Evolutionary conservation across 83 land plant genomes (phyloP), one percentile per base, ranked within the genome.

Genomic region (Isoetes engelmannii): DNA sequence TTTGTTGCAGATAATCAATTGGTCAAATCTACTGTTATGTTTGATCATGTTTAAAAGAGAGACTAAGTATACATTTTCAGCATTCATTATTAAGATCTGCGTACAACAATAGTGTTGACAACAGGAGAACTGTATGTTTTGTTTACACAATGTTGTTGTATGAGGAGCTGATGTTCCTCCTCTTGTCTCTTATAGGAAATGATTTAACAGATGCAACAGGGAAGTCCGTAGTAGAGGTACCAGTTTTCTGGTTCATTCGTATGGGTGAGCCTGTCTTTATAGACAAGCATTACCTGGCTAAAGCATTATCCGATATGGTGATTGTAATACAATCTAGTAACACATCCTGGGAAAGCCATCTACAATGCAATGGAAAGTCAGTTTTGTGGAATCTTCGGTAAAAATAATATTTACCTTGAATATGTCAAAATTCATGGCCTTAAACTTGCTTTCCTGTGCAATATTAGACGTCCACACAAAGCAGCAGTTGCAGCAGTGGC

Each of bases 241-340:
- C 98, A 28, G 82, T 94, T 15, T 94, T 94, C 72, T 94, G 96
- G 98, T 94, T 94, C 64, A 72, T 94, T 45, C 86, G 95, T 57
- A 21, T 78, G 63, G 77, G 73, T 51, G 96, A 94, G 47, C 85
- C 92, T 42, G 63, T 94, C 19, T 74, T 94, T 53, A 80, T 94
- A n/a, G 98, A 94, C 84, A 94, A 94, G 62, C 92, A 94, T 69
- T 88, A 84, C 75, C 80, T 83, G 69, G 92, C 92, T 44, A 94
- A 86, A 78, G 85, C 98, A 37, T 84, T 94, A 46, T 83, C 88
- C 44, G 96, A 94, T 78, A 94, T 94, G 98, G 85, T 94, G 61
- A 76, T 94, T 72, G 98, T 90, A 61, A 90, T 88, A 50, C 98
- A 94, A 69, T 90, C 98, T 57, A 82, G 80, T 61, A 6, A 68